These are phyloP conservation scores for Xylaria castorea DNA, from an alignment of 495 filamentous ascomycete genomes.

Conservation along the genomic window DNA sequence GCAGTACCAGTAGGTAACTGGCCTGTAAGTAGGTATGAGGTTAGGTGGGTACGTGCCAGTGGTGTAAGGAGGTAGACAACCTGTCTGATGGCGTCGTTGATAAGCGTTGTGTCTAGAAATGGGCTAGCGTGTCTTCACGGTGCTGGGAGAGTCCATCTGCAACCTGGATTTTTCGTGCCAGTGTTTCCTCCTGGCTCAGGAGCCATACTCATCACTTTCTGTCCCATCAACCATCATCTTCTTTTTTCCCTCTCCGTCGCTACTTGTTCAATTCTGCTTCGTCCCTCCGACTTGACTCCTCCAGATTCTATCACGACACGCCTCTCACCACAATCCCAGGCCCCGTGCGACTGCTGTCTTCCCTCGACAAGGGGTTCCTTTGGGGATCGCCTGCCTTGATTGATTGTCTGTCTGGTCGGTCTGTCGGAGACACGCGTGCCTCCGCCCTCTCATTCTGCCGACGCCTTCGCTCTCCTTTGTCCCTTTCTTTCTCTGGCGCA, in stretches of 20 bases:
- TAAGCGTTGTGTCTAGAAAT: conserved; percentile 14
- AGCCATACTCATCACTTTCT: conserved; percentile 31
- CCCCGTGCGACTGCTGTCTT: conserved; percentile 27
- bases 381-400: conserved; percentile 28
- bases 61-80: conserved; percentile 4
- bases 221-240: conserved; percentile 22
- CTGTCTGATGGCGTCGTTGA: conserved; percentile 6
- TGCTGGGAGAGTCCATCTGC: conserved; percentile 29
- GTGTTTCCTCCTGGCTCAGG: conserved; percentile 30
- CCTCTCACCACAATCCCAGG: conserved; percentile 6
- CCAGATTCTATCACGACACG: neutral
- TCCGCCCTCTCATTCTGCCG: conserved; percentile 28
- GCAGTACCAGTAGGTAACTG: neutral
- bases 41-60: neutral
- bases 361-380: conserved; percentile 26
- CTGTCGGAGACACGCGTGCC: conserved; percentile 28
- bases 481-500: conserved; percentile 23
- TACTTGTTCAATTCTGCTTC: conserved; percentile 32
- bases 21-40: neutral
- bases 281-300: conserved; percentile 23
- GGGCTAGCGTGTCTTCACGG: conserved; percentile 22
- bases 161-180: conserved; percentile 46
- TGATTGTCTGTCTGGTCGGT: conserved; percentile 8
- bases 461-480: conserved; percentile 24
- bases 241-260: conserved; percentile 28